Conservation (phyloP, 495 filamentous ascomycete genomes). For the Aspergillus carlsbadensis region DNA sequence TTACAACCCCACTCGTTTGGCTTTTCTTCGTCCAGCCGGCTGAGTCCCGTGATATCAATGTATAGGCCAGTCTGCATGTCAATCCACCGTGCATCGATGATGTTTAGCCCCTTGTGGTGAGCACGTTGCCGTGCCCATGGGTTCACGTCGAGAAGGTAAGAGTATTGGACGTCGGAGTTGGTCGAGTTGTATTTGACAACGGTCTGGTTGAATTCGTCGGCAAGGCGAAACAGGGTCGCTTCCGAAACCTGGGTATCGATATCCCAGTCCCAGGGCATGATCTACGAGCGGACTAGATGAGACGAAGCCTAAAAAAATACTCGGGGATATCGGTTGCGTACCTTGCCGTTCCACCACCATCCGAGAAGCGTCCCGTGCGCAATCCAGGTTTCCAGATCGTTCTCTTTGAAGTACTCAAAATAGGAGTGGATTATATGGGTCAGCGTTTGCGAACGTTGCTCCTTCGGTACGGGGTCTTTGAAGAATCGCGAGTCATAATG, state of each 20-base stretch:
- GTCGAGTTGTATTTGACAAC: slow-evolving; percentile 54
- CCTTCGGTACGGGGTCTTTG: slow-evolving; percentile 57
- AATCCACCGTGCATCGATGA: slow-evolving; percentile 87
- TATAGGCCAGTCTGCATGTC: slow-evolving; percentile 75
- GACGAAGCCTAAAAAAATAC: neutral
- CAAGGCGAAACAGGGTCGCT: slow-evolving; percentile 61
- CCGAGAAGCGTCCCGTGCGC: slow-evolving; percentile 84
- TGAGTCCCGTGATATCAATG: slow-evolving; percentile 84
- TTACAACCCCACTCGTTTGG: slow-evolving; percentile 80
- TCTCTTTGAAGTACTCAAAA: slow-evolving; percentile 60
- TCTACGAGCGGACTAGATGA: slow-evolving; percentile 26
- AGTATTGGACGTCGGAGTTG: slow-evolving; percentile 36
- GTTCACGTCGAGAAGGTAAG: slow-evolving; percentile 79
- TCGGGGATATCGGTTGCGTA: slow-evolving; percentile 20
- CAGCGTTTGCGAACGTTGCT: slow-evolving; percentile 61
- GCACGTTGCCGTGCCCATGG: slow-evolving; percentile 60
- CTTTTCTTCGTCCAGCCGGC: slow-evolving; percentile 59
- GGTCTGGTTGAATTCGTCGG: slow-evolving; percentile 62
- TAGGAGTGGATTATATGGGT: slow-evolving; percentile 72
- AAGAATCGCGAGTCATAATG: slow-evolving; percentile 78
- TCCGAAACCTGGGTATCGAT: slow-evolving; percentile 78
- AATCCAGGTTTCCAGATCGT: slow-evolving; percentile 79
- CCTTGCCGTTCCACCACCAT: slow-evolving; percentile 88
- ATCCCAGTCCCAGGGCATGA: slow-evolving; percentile 88
- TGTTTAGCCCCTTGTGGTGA: slow-evolving; percentile 67